Evolutionary conservation across 441 rosid genomes (phyloP), one percentile per base, ranked within the genome.

Genomic region (Viola pubescens): DNA sequence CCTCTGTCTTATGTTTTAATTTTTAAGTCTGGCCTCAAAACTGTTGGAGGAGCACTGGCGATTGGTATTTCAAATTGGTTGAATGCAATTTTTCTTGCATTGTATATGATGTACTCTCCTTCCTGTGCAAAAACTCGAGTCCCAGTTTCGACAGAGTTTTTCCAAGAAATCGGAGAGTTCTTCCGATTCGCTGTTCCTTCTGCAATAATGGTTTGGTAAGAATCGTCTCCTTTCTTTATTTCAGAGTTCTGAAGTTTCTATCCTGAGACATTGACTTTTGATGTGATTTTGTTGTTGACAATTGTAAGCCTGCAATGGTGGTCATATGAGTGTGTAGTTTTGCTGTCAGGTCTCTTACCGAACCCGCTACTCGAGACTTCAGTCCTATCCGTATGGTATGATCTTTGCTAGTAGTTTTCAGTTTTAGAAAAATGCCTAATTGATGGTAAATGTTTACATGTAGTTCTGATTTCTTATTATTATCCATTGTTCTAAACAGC

Each of bases 161-260:
- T 84, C 65, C 65, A 14, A 37, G 94, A 85, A 66, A 71, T 81
- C 55, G 45, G 62, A 59, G 89, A 87, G 73, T 89, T 89, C 66
- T 85, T 87, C 48, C 77, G 80, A 12, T 73, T 85, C 2, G 97
- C 89, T 0, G 45, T 92, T 60, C 91, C 98, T 41, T 91, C 98
- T 56, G 82, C 89, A 9, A 65, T 75, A n/a, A 89, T 92, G 98
- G 49, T 80, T 57, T 92, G 98, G 98, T 89, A 84, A 56, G 34
- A 16, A 42, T 9, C 0, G 14, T 58, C 37, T 1, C 49, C 47
- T 43, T 45, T 13, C 42, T 12, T 9, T 3, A 13, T 48, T 39
- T 7, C 50, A 6, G 43, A 37, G 9, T 34, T 13, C 12, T 14
- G 2, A 13, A 48, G n/a, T 10, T 13, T 57, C 57, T 3, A 5